Conservation (phyloP, 768 basidiomycete genomes). For the Melanogaster broomeanus region DNA sequence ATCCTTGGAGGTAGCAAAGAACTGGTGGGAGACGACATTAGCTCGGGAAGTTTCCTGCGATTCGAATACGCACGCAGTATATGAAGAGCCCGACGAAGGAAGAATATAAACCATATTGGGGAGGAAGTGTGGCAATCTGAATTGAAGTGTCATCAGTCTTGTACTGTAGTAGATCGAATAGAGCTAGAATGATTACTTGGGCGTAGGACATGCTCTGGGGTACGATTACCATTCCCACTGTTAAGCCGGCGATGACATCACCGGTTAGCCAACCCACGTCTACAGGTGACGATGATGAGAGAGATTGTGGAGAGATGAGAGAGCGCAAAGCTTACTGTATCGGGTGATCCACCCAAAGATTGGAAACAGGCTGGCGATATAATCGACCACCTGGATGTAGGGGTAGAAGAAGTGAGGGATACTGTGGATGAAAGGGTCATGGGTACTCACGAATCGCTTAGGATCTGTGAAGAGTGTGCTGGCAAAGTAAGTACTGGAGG, state of each 20-base stretch:
- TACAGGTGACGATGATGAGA: slow-evolving; percentile 23
- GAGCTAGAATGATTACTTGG: slow-evolving; percentile 41
- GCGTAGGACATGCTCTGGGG: slow-evolving; percentile 95
- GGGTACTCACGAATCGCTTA: slow-evolving; percentile 46
- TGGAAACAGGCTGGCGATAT: slow-evolving; percentile 78
- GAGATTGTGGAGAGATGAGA: neutral
- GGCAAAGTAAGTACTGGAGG: slow-evolving; percentile 60
- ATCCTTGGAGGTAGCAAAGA: slow-evolving; percentile 98
- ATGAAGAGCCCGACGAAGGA: slow-evolving; percentile 86
- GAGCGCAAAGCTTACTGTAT: slow-evolving; percentile 62
- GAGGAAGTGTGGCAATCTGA: slow-evolving; percentile 80
- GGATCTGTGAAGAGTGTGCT: slow-evolving; percentile 44
- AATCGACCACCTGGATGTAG: slow-evolving; percentile 51
- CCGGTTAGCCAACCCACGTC: slow-evolving; percentile 81
- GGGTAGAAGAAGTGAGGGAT: slow-evolving; percentile 1
- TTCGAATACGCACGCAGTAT: slow-evolving; percentile 65
- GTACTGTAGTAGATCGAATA: neutral
- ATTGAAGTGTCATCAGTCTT: neutral
- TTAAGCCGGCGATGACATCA: slow-evolving; percentile 88
- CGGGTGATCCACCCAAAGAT: slow-evolving; percentile 83
- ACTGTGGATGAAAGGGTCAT: neutral
- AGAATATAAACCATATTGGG: slow-evolving; percentile 92
- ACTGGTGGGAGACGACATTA: slow-evolving; percentile 39
- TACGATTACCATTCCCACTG: slow-evolving; percentile 93
- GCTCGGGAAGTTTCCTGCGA: neutral